These are phyloP conservation scores for Paracoccidioides brasiliensis DNA, from an alignment of 2,329 filamentous ascomycete genomes.

Conservation along the genomic window DNA sequence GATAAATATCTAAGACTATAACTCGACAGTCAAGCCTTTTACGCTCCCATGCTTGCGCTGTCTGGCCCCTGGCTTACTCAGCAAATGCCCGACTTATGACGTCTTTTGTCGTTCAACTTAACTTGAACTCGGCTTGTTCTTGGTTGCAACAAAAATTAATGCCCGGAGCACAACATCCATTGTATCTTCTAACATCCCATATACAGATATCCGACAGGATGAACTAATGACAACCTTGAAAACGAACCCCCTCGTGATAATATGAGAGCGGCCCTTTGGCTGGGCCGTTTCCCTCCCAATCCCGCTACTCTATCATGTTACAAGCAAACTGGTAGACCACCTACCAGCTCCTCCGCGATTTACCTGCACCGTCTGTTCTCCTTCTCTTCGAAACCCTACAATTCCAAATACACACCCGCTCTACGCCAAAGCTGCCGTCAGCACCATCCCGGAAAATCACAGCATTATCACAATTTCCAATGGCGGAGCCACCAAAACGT, in stretches of 20 bases:
- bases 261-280: slow-evolving; percentile 39
- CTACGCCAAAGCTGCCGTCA: slow-evolving; percentile 10
- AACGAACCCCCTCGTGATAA: slow-evolving; percentile 14
- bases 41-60: no score
- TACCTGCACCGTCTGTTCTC: slow-evolving; percentile 4
- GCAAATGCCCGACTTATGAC: no score
- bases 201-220: neutral
- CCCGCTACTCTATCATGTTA: slow-evolving; percentile 23
- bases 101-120: no score
- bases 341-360: neutral
- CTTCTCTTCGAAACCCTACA: neutral
- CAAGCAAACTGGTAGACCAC: slow-evolving; percentile 3
- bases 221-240: slow-evolving; percentile 2
- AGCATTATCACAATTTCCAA: slow-evolving; percentile 13
- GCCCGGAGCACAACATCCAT: neutral
- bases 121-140: no score
- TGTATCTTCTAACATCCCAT: neutral
- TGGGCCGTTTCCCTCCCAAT: slow-evolving; percentile 39
- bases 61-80: no score
- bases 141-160: neutral
- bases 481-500: slow-evolving; percentile 8
- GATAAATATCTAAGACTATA: no score
- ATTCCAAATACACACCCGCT: neutral
- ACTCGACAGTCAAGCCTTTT: no score
- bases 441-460: slow-evolving; percentile 15